These are phyloP conservation scores for Ilex paraguariensis DNA, from an alignment of 305 asterid species.

Conservation along the genomic window DNA sequence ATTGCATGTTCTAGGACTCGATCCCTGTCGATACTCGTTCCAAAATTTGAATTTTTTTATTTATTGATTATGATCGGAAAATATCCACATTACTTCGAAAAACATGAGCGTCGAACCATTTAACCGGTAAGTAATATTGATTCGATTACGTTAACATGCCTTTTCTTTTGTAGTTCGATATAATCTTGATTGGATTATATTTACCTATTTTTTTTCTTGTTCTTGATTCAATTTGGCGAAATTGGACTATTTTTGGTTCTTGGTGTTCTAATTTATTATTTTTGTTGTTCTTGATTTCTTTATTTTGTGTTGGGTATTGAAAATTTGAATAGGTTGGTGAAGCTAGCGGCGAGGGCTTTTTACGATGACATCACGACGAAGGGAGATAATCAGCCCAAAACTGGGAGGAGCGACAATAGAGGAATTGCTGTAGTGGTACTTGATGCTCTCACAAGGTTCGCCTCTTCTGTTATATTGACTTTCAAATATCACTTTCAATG, in stretches of 20 bases:
- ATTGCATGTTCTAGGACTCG: too few species aligned
- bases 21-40: too few species aligned
- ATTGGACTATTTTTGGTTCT: too few species aligned
- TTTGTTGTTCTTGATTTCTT: constrained; percentile 1
- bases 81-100: too few species aligned
- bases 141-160: too few species aligned
- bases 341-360: constrained; percentile 88
- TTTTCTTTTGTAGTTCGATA: neutral
- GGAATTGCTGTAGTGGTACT: constrained; percentile 88
- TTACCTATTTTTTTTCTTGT: neutral
- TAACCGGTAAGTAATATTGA: constrained; percentile 39
- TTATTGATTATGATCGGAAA: too few species aligned
- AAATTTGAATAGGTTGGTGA: constrained; percentile 60
- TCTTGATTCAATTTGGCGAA: neutral
- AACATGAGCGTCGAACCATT: constrained; percentile 62
- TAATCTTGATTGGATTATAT: constrained; percentile 1
- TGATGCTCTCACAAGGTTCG: constrained; percentile 87
- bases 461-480: too few species aligned
- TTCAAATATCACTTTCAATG: too few species aligned
- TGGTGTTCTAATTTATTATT: neutral
- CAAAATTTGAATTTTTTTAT: too few species aligned
- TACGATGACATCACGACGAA: constrained; percentile 71
- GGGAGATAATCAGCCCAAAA: constrained; percentile 79
- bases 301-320: neutral
- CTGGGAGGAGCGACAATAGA: constrained; percentile 80